Conservation (phyloP, 148 eudicot genomes). For the Chenopodium album region DNA sequence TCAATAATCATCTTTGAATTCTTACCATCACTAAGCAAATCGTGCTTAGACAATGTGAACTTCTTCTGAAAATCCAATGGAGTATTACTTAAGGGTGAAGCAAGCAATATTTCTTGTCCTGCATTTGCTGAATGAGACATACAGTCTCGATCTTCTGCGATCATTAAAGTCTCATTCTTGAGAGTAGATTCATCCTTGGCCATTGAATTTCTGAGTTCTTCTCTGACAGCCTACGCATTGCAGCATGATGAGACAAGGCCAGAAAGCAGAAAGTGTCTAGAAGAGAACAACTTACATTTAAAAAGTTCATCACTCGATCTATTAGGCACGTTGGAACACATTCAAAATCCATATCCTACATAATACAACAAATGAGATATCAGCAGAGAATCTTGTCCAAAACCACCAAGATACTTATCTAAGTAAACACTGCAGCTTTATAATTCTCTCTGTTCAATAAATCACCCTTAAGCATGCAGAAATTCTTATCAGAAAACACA, state of each 20-base stretch:
- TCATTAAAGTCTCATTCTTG: slow-evolving; percentile 67
- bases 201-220: slow-evolving; percentile 91
- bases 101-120: slow-evolving; percentile 32
- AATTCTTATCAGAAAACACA: not conserved
- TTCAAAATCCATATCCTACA: slow-evolving; percentile 66
- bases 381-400: slow-evolving; percentile 12
- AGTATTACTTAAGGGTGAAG: slow-evolving; percentile 33
- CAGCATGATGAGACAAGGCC: slow-evolving; percentile 30
- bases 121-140: slow-evolving; percentile 22
- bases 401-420: not conserved
- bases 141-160: slow-evolving; percentile 30
- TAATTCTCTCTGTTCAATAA: not conserved
- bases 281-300: slow-evolving; percentile 67
- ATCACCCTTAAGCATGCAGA: not conserved
- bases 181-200: slow-evolving; percentile 81
- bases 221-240: slow-evolving; percentile 70
- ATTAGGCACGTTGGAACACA: slow-evolving; percentile 82
- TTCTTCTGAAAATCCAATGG: slow-evolving; percentile 79
- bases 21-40: slow-evolving; percentile 36
- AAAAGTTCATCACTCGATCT: slow-evolving; percentile 71
- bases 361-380: slow-evolving; percentile 12
- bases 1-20: not conserved
- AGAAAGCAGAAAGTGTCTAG: slow-evolving; percentile 15
- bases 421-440: not conserved
- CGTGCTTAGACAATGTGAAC: slow-evolving; percentile 61